Percentiles rank a stretch among this genome's conserved stretches.
phyloP scores from a whole-genome alignment of 768 basidiomycete genomes.

The Naganishia friedmannii region DNA sequence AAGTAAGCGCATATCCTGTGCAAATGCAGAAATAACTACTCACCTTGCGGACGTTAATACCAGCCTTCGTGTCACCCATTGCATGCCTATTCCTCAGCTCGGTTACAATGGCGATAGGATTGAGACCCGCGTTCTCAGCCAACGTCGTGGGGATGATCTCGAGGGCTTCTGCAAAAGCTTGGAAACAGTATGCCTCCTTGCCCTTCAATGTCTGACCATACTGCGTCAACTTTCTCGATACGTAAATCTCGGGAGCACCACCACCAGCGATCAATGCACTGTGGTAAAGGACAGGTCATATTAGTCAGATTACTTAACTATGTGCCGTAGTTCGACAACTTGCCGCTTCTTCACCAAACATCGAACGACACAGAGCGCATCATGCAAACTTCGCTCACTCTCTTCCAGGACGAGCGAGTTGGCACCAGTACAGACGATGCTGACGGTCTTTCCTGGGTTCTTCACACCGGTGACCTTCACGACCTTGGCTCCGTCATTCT shows the following conservation, averaged over 20 bases:
- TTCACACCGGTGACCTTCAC: conserved; percentile 92
- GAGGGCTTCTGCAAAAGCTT: conserved; percentile 93
- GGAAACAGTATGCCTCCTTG: conserved; percentile 99
- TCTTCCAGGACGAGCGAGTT: conserved; percentile 94
- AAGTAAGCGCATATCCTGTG: background rate
- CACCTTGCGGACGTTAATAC: conserved; percentile 97
- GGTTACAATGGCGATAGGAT: conserved; percentile 96
- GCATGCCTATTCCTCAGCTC: conserved; percentile 96
- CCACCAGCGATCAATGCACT: conserved; percentile 93
- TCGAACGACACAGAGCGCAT: conserved; percentile 96
- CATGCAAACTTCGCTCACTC: conserved; percentile 93
- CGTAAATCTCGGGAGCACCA: conserved; percentile 96
- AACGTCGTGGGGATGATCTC: conserved; percentile 97
- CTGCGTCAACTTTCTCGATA: conserved; percentile 84
- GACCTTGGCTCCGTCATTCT: conserved; percentile 77
- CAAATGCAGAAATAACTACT: conserved; percentile 32
- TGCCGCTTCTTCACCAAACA: conserved; percentile 98
- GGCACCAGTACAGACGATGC: conserved; percentile 88
- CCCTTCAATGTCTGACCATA: conserved; percentile 89
- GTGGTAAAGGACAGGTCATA: conserved; percentile 1
- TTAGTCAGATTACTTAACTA: too few relatives aligned
- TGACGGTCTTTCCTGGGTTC: conserved; percentile 90
- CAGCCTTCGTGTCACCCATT: conserved; percentile 86
- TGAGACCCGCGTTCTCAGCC: conserved; percentile 96
- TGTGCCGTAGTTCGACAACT: conserved; percentile 39